Conservation (phyloP, 164 flowering plant genomes). For the Echeveria elegans region DNA sequence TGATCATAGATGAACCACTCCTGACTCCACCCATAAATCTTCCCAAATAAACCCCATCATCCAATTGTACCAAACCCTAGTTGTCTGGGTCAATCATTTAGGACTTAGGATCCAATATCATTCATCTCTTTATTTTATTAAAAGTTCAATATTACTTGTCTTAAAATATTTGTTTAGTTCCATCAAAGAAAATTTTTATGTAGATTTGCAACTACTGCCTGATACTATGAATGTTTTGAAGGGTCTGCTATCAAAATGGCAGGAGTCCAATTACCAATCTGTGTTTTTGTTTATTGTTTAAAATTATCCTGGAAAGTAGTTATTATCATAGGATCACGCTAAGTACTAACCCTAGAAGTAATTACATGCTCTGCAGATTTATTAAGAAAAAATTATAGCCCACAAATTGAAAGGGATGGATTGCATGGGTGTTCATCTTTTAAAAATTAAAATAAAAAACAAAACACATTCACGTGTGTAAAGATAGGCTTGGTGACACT, state of each 20-base stretch:
- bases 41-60: neutral
- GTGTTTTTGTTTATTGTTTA: too few species aligned
- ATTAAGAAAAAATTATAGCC: neutral
- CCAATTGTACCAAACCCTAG: conserved; percentile 1
- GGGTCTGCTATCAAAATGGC: too few species aligned
- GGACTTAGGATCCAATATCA: neutral
- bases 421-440: neutral
- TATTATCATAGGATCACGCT: too few species aligned
- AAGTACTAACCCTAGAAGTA: too few species aligned
- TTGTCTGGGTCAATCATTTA: neutral
- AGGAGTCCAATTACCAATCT: too few species aligned
- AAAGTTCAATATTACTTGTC: neutral
- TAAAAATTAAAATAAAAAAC: neutral
- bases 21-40: neutral
- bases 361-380: too few species aligned
- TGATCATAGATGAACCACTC: neutral
- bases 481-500: neutral
- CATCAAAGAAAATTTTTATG: too few species aligned
- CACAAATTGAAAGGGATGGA: neutral
- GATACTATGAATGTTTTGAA: too few species aligned
- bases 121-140: neutral
- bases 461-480: conserved; percentile 5
- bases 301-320: too few species aligned
- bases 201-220: too few species aligned
- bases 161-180: too few species aligned